Evolutionary conservation across 306 rosid genomes (phyloP).

Genomic region (Gastrolobium villosum): DNA sequence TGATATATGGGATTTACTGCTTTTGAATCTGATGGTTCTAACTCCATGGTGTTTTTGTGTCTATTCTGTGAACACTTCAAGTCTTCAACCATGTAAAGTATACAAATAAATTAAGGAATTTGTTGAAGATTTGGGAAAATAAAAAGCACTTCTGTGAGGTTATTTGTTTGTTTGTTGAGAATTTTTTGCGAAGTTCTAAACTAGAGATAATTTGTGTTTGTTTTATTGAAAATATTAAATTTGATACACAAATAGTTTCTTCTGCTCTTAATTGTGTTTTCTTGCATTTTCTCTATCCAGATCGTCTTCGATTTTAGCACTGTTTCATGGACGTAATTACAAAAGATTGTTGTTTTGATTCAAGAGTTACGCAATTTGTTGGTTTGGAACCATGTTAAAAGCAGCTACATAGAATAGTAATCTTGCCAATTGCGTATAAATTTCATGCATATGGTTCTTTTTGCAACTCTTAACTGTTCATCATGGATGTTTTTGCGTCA

Average conservation of each 20-base stretch:
- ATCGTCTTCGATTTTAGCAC: neutral
- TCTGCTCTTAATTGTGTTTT: neutral
- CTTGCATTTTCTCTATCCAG: neutral
- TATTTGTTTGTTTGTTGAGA: slow-evolving; percentile 5
- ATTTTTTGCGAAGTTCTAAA: neutral
- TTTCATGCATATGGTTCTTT: neutral
- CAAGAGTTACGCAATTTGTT: neutral
- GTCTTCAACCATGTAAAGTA: neutral
- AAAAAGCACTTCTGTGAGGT: neutral
- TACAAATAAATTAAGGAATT: neutral
- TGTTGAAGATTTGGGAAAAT: neutral
- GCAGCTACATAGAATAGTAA: no score
- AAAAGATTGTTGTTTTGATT: slow-evolving; percentile 1
- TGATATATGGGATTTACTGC: neutral
- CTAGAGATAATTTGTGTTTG: neutral
- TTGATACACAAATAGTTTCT: neutral
- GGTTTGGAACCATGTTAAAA: neutral
- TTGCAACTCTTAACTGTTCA: neutral
- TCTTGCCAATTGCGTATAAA: neutral
- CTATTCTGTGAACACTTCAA: neutral
- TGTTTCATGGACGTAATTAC: neutral
- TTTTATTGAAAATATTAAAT: neutral
- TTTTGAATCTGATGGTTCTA: slow-evolving; percentile 16
- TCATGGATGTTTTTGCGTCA: slow-evolving; percentile 18
- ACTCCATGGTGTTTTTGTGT: neutral